Evolutionary conservation across 2,329 filamentous ascomycete species (phyloP), one percentile per base, ranked within the genome.

Genomic region (Penicillium sp.): DNA sequence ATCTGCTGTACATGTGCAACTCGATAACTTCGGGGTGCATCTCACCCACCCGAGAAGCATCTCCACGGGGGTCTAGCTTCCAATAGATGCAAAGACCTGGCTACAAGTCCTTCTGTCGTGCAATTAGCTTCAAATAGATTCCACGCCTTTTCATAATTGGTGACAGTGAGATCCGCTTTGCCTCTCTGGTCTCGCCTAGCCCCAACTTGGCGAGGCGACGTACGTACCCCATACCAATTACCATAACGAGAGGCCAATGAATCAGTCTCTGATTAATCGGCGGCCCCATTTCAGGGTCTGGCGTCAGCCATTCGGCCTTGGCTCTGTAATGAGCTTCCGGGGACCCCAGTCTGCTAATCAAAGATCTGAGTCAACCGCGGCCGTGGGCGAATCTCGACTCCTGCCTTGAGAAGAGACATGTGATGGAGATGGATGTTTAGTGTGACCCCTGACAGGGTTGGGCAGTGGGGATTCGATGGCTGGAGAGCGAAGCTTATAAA

Each of bases 401-500:
- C 45, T 24, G 24, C 21, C 50, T 45, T 45, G 51, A 49, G 45
- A 44, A 29, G 42, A 47, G 39, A 56, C 52, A 59, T 60, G 52
- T 54, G 52, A 60, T 55, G 51, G 42, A 38, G 26, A 44, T 16
- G 28, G 28, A 48, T 24, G 33, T 26, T 42, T 49, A 15, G 56
- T 60, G 44, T 47, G 39, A 60, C 57, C 44, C 44, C 48, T 51
- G 53, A 42, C 24, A 47, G 31, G 31, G 23, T 48, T 33, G 18
- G 15, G 36, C 18, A 44, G 29, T 49, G 26, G 38, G 39, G 42
- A 42, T n/a, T 15, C 23, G 38, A 16, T 34, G 42, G 36, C 24
- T 12, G 41, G 7, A 33, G 38, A 26, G 31, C 33, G 46, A 58
- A 61, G 58, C 56, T 55, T 64, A 62, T 62, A 64, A 64, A 64